Conservation (phyloP, 257 asterid genomes). For the Solanum sejunctum region DNA sequence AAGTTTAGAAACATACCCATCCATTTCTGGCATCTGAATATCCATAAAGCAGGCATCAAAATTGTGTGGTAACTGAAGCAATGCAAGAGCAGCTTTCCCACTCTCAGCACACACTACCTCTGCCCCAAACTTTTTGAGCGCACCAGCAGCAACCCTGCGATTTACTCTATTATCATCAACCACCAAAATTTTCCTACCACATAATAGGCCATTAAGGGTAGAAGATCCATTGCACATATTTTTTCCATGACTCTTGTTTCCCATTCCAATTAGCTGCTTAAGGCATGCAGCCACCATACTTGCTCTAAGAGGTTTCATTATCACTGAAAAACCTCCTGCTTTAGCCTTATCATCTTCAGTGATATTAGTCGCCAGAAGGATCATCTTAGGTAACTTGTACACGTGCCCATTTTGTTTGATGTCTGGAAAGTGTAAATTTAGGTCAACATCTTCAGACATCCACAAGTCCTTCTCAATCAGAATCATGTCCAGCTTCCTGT, state of each 20-base stretch:
- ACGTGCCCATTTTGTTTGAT: slow-evolving; percentile 42
- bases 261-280: slow-evolving; percentile 57
- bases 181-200: slow-evolving; percentile 75
- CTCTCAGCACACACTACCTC: slow-evolving; percentile 73
- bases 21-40: slow-evolving; percentile 99
- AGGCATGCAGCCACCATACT: slow-evolving; percentile 85
- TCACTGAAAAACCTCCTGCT: slow-evolving; percentile 66
- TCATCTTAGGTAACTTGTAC: slow-evolving; percentile 48
- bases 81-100: slow-evolving; percentile 66
- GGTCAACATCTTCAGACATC: slow-evolving; percentile 46
- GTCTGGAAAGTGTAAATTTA: slow-evolving; percentile 13
- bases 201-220: slow-evolving; percentile 42
- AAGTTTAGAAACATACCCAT: slow-evolving; percentile 44
- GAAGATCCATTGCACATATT: slow-evolving; percentile 23
- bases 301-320: slow-evolving; percentile 81
- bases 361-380: slow-evolving; percentile 76
- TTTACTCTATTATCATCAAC: slow-evolving; percentile 84
- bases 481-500: slow-evolving; percentile 53
- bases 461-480: slow-evolving; percentile 77
- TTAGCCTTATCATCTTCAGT: slow-evolving; percentile 59
- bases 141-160: slow-evolving; percentile 91
- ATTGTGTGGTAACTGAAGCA: slow-evolving; percentile 65
- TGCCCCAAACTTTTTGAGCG: slow-evolving; percentile 78
- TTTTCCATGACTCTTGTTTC: slow-evolving; percentile 28
- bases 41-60: slow-evolving; percentile 97